Percentiles rank a stretch among this genome's conserved stretches.
These are phyloP conservation scores for barrel medic (Medicago truncatula) DNA, from an alignment of 306 rosid genomes.

Conservation along the genomic window MtrunA17r5.0-ANR NC_053046.1:44000001-44000500, in stretches of 20 bases:
- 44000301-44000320: neutral
- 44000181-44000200: neutral
- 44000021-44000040: neutral
- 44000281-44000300: neutral
- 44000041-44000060: neutral
- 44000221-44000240: neutral
- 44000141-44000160: neutral
- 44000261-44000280: neutral
- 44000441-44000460: neutral
- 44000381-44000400: neutral
- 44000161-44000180: neutral
- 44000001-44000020: too few species aligned
- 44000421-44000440: neutral
- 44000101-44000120: neutral
- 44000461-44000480: too few species aligned
- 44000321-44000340: neutral
- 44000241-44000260: conserved; percentile 14
- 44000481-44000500: neutral
- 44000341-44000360: neutral
- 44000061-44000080: conserved; percentile 3
- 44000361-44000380: neutral
- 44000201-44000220: neutral
- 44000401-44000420: neutral
- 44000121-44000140: neutral
- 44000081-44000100: conserved; percentile 1